Evolutionary conservation across 2,329 filamentous ascomycete genomes (phyloP), one percentile per base, ranked within the genome.

Genomic region (Ophiostoma tasmaniense): DNA sequence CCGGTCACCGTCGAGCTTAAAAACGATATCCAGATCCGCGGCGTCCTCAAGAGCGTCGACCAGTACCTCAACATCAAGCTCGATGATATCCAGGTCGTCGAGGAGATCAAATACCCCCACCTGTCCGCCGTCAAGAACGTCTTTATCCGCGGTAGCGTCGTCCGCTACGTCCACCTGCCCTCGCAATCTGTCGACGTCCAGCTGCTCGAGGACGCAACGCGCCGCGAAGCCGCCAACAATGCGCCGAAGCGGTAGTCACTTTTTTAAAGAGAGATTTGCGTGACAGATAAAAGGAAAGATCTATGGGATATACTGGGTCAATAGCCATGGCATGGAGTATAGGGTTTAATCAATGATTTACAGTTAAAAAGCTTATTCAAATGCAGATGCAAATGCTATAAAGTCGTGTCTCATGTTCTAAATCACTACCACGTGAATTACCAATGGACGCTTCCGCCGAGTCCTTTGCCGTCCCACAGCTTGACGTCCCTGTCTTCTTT

Each of bases 21-120:
- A 82, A 99, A 99, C 80, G 95, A 99, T 81, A 96, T 99, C 75
- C 93, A 93, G 78, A 96, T 99, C 79, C 91, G 92, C 75, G 95
- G 95, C 73, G 96, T 90, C 45, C 85, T 99, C 74, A 99, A 98
- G 84, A 96, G 91, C 77, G 94, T 99, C 74, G 95, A 99, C 79
- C 95, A 98, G 82, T 99, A 96, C 81, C 87, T 99, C 77, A 99
- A 99, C 82, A 97, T 99, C 82, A 98, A 98, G 84, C 87, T 99
- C 66, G 95, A 99, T 77, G 92, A 97, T 76, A 96, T 98, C 71
- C 86, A 89, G 72, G 94, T 98, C 39, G 86, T 97, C 33, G 93
- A 99, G 74, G 92, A 98, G 81, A 82, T 95, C 76, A 93, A 93
- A 80, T 98, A 97, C 78, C 95, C 95, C 66, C 95, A 99, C 80